These are phyloP conservation scores for Chaetomidium leptoderma DNA, from an alignment of 495 filamentous ascomycete species.

Conservation along the genomic window DNA sequence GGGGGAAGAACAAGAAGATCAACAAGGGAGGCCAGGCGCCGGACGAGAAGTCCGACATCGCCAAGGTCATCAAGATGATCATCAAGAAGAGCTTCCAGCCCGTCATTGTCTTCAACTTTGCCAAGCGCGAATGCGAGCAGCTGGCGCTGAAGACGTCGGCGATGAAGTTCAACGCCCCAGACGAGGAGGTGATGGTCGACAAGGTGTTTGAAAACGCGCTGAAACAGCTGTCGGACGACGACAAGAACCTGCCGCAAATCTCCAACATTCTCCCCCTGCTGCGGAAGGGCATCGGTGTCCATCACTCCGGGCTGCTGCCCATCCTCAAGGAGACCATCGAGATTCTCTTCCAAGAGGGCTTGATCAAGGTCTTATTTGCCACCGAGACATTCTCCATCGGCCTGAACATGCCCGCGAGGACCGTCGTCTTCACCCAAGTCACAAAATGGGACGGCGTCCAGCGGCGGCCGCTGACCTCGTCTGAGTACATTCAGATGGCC, in stretches of 20 bases:
- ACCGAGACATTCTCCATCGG: constrained; percentile 99
- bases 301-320: constrained; percentile 91
- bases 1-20: constrained; percentile 82
- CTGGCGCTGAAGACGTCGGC: constrained; percentile 78
- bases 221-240: constrained; percentile 83
- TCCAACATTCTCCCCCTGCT: constrained; percentile 84
- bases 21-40: constrained; percentile 80
- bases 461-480: constrained; percentile 81
- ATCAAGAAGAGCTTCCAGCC: constrained; percentile 94
- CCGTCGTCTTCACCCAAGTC: constrained; percentile 94
- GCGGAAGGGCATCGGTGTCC: constrained; percentile 88
- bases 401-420: constrained; percentile 98
- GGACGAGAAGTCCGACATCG: constrained; percentile 72
- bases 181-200: constrained; percentile 88
- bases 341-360: constrained; percentile 94
- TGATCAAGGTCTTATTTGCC: constrained; percentile 96
- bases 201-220: constrained; percentile 93
- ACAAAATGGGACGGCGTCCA: constrained; percentile 88
- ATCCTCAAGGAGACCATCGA: constrained; percentile 99
- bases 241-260: constrained; percentile 82
- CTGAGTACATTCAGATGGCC: constrained; percentile 98
- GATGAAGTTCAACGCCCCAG: constrained; percentile 95
- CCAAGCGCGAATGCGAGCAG: constrained; percentile 90
- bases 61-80: constrained; percentile 97
- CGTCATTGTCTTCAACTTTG: constrained; percentile 98